Evolutionary conservation across 305 asterid species (phyloP), one percentile per base, ranked within the genome.

Genomic region (Solanum hybrid): DNA sequence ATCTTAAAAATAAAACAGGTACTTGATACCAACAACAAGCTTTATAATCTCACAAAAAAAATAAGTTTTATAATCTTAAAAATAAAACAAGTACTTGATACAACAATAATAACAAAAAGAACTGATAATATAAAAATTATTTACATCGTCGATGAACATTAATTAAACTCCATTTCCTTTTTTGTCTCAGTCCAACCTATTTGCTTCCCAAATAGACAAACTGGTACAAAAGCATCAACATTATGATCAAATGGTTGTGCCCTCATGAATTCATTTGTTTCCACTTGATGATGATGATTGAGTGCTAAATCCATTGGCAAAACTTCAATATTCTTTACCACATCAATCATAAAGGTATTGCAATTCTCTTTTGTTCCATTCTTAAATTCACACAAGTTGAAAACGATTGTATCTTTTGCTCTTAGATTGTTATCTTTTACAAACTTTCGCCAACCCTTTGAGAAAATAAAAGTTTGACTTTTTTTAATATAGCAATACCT

Each of bases 381-480:
- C 27, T 78, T 87, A 36, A 31, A 45, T 72, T 94, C 95, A 10
- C 86, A 93, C 4, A 88, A 72, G 3, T 90, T 93, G 91, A 96
- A 94, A 34, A 93, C 66, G 26, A 95, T 90, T 72, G 80, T 88
- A 86, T 95, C 97, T 86, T 89, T 92, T 1, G 96, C 86, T 38
- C 66, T 91, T 88, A 96, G 12, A 14, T 92, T 87, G 38, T 94
- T 95, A 2, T 92, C 96, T 81, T 91, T 94, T 1, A 92, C 95
- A 84, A 95, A 96, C 32, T 92, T 88, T 34, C 92, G 93, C 98
- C 98, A 95, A 0, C 98, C 99, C 75, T 93, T 89, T 1, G 97
- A 95, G 91, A 96, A 95, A 78, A 95, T 95, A 26, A 89, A 95
- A 56, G 95, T 96, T 40, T 93, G 96, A 92, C 98, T 95, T 35